Evolutionary conservation across 192 early-diverging fungal species (phyloP), one percentile per base, ranked within the genome.

Genomic region (Geosiphon pyriformis): DNA sequence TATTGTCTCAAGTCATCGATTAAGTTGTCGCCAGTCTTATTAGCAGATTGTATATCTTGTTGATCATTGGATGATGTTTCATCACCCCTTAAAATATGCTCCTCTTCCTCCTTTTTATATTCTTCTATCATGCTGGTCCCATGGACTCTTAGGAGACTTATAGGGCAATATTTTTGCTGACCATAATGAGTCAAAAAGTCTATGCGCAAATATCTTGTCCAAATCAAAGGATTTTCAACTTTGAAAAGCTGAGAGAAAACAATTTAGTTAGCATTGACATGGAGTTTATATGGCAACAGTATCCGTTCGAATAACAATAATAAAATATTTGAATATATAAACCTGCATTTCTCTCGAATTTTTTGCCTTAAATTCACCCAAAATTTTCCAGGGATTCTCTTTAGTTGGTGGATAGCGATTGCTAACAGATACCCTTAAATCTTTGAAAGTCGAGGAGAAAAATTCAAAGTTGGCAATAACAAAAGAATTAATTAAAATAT

Each of bases 381-480:
- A 64, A 11, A 85, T 58, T 31, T 79, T 84, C 96, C 96, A 99
- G 11, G 79, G 81, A 42, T 83, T 78, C 31, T 88, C 74, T 35
- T 79, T 75, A 57, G 79, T 75, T 10, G 90, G 90, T 4, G 91
- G 91, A 70, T 95, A 95, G 30, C 81, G 67, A 48, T 90, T 83
- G 52, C 84, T 79, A 35, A 91, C 86, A 54, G 84, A 91, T 0
- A 98, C 83, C 48, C 85, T 77, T 72, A 94, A 86, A 42, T 96
- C 88, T 67, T 91, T 91, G 70, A 95, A 96, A 1, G 90, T 96
- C 51, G 89, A 91, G 0, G 91, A 92, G 69, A 99, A 99, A 71
- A 96, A 95, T 75, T 99, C 97, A 69, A 89, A 95, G 75, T 98
- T 98, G 53, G 91, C 97, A 48, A 99, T 70, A 17, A 89, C 83